Evolutionary conservation across 2,329 filamentous ascomycete genomes (phyloP).

Genomic region (Alternaria infectoria): DNA sequence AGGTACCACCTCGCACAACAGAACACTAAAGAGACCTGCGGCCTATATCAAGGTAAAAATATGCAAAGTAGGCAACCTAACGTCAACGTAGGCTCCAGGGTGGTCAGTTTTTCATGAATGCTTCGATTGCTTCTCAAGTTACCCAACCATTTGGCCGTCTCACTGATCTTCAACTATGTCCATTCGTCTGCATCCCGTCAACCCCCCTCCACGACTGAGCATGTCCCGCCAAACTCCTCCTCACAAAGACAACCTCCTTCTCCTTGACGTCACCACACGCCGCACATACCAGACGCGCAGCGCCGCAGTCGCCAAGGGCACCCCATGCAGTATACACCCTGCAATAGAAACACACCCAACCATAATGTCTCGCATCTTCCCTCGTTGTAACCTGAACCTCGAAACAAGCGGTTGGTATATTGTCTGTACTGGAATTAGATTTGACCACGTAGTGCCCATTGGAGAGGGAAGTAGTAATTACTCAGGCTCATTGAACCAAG

Average conservation of each 20-base stretch:
- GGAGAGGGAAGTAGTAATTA: neutral
- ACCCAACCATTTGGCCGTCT: neutral
- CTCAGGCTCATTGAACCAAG: neutral
- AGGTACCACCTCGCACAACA: neutral
- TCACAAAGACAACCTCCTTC: neutral
- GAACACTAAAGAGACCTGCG: neutral
- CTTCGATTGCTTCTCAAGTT: neutral
- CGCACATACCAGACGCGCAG: neutral
- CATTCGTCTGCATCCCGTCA: neutral
- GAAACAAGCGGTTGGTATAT: neutral
- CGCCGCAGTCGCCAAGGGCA: neutral
- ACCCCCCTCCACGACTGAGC: neutral
- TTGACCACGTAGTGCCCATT: neutral
- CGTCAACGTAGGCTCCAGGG: neutral
- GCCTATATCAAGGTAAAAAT: neutral
- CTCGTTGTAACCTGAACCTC: neutral
- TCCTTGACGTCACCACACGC: neutral
- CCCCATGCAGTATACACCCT: neutral
- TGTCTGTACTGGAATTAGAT: neutral
- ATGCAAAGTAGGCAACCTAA: neutral
- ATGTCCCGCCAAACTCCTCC: neutral
- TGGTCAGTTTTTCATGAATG: neutral
- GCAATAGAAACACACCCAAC: neutral
- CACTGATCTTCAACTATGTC: neutral
- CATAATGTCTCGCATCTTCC: neutral